Percentiles rank a stretch among this genome's conserved stretches.
These are phyloP conservation scores for Phanerochaete sordida DNA, from an alignment of 768 basidiomycete species.

Conservation along the genomic window DNA sequence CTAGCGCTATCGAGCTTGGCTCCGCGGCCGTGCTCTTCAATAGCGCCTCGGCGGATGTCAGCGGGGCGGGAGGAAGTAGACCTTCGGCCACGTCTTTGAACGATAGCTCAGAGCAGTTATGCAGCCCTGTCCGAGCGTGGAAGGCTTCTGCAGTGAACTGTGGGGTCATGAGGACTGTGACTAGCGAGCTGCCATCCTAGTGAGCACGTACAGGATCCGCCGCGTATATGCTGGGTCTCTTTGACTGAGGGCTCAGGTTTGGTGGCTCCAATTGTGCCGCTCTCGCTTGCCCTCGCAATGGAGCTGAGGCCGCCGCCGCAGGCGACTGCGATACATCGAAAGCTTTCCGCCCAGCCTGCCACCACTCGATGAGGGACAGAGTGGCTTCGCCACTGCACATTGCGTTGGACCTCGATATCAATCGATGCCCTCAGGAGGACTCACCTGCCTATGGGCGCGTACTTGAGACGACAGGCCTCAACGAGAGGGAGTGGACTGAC, in stretches of 20 bases:
- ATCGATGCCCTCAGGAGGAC: slow-evolving; percentile 2
- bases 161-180: slow-evolving; percentile 1
- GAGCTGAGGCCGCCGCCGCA: slow-evolving; percentile 9
- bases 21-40: neutral
- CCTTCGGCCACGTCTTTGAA: slow-evolving; percentile 65
- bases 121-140: slow-evolving; percentile 45
- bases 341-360: slow-evolving; percentile 31
- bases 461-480: neutral
- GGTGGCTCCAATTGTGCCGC: slow-evolving; percentile 23
- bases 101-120: slow-evolving; percentile 50
- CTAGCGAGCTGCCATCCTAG: neutral
- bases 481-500: slow-evolving; percentile 18
- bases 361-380: slow-evolving; percentile 59
- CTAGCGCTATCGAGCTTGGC: slow-evolving; percentile 27
- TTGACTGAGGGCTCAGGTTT: slow-evolving; percentile 32
- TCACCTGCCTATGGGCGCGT: slow-evolving; percentile 21
- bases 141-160: slow-evolving; percentile 65
- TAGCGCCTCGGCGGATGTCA: slow-evolving; percentile 1
- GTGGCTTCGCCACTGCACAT: slow-evolving; percentile 60
- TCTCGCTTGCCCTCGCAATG: slow-evolving; percentile 2
- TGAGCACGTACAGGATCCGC: slow-evolving; percentile 48
- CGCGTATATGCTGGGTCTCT: slow-evolving; percentile 34
- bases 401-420: neutral
- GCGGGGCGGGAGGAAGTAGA: slow-evolving; percentile 34
- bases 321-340: neutral